Evolutionary conservation across 495 filamentous ascomycete genomes (phyloP), one percentile per base, ranked within the genome.

Genomic region (Trichoderma asperelloides): DNA sequence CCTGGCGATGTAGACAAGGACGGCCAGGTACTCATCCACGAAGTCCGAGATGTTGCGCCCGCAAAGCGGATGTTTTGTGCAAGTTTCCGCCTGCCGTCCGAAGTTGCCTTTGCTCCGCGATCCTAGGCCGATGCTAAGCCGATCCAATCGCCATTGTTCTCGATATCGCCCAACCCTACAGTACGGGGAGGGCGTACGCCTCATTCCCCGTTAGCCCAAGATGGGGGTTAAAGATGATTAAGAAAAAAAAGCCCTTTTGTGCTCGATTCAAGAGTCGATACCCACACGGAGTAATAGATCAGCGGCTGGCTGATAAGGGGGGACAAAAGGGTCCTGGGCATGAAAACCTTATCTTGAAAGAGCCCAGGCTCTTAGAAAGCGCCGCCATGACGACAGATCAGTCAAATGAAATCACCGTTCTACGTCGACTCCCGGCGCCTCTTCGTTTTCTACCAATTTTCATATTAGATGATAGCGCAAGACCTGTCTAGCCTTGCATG

Each of bases 61-160:
- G 88, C 89, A 69, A 98, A 98, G 84, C 85, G 87, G 72, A 97
- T 97, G 92, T 97, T 96, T 76, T 98, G 95, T 76, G 93, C 91
- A 9, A 96, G 86, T 69, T 97, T 98, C 75, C 83, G 92, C 65
- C 70, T 98, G 55, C 96, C 95, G 28, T 70, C 74, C 27, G 87
- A 90, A 73, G 92, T 96, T 2, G 95, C 92, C 57, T 97, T 96
- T 78, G 80, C 78, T 30, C 37, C 72, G 33, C 75, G 78, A 70
- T 66, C 63, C 25, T 75, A 62, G 69, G 47, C 62, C 39, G 66
- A 33, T 33, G 2, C 27, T 64, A 27, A 41, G 49, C 49, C 49
- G 21, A 7, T 55, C 49, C 16, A 21, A n/a, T 55, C 49, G 23
- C 28, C 13, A 1, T 18, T 12, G 27, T 18, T 33, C 25, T 60